Evolutionary conservation across 2,329 filamentous ascomycete species (phyloP), one percentile per base, ranked within the genome.

Genomic region (Aspergillus sp.): DNA sequence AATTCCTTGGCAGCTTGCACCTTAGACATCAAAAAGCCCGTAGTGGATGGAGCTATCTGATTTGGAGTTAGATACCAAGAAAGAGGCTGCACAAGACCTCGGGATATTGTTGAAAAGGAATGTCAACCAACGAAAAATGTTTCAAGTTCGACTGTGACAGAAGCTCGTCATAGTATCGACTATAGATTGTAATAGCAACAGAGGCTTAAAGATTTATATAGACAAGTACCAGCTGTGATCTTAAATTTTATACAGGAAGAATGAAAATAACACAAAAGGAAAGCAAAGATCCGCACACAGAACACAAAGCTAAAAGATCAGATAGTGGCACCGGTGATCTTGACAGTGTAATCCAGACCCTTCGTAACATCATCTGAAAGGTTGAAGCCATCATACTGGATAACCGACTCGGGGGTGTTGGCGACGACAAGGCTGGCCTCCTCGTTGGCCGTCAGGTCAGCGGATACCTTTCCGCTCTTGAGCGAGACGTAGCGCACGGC

Each of bases 361-460:
- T 42, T n/a, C 36, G n/a, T 42, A 16, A 42, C 36, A n/a, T 59
- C 53, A 36, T 24, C 45, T 2, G 42, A 22, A 22, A 61, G 42
- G 12, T 52, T 18, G 26, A 61, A 61, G 6, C 46, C 39, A 14
- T 61, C 42, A 52, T 61, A 61, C 42, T 56, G 49, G 4, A 55
- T 49, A 11, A 58, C 22, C 7, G 12, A 31, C 1, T 31, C 32
- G 10, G 59, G 59, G 4, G 59, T 58, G 39, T 61, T 61, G 10
- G 54, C 56, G 2, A 61, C 53, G 24, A 61, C 56, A 11, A 61
- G 24, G 14, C 59, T 61, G 16, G 49, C 59, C 36, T 61, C 59
- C 42, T 61, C 59, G 14, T 39, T 22, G 10, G 24, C 18, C 1
- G 31, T 24, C 2, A 61, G 18, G 4, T 24, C 42, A 16, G 16